Percentiles rank a stretch among this genome's conserved stretches.
Conservation (phyloP, 768 basidiomycete genomes). For the Tephrocybe rancida region DNA sequence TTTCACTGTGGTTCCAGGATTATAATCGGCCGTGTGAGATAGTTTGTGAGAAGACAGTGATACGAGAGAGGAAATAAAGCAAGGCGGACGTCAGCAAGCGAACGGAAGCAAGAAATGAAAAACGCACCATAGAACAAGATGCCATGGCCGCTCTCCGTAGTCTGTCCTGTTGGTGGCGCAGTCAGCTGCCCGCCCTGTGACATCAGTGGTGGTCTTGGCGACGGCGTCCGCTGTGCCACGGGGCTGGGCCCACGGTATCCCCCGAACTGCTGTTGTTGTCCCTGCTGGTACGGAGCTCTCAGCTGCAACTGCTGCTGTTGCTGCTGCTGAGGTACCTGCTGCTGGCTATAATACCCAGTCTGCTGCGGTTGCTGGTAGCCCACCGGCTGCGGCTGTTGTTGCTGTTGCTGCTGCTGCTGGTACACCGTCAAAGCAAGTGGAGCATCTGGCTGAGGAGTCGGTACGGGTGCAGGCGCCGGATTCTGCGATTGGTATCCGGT, state of each 20-base stretch:
- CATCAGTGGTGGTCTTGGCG: constrained; percentile 43
- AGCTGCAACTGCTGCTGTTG: constrained; percentile 29
- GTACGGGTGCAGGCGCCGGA: background rate
- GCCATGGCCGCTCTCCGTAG: constrained; percentile 78
- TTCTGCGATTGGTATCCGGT: constrained; percentile 12
- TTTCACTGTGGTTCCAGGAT: constrained; percentile 56
- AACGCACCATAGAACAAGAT: constrained; percentile 88
- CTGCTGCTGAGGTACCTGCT: constrained; percentile 26
- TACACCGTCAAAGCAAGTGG: constrained; percentile 20
- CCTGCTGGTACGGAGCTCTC: constrained; percentile 32
- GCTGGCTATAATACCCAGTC: constrained; percentile 25
- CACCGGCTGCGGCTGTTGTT: constrained; percentile 26
- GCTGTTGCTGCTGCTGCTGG: constrained; percentile 23
- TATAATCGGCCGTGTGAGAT: too few relatives aligned
- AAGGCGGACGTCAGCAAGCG: background rate
- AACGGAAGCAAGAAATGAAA: background rate
- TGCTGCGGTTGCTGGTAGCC: constrained; percentile 13
- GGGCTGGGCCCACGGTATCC: constrained; percentile 48
- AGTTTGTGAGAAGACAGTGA: background rate
- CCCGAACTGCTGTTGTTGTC: constrained; percentile 30
- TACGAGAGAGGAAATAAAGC: background rate
- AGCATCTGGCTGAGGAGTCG: background rate
- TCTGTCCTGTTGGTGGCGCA: constrained; percentile 67
- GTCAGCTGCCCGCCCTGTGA: constrained; percentile 25
- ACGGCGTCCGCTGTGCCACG: constrained; percentile 46